These are phyloP conservation scores for Alternaria hordeiaustralica DNA, from an alignment of 2,329 filamentous ascomycete genomes.

Conservation along the genomic window DNA sequence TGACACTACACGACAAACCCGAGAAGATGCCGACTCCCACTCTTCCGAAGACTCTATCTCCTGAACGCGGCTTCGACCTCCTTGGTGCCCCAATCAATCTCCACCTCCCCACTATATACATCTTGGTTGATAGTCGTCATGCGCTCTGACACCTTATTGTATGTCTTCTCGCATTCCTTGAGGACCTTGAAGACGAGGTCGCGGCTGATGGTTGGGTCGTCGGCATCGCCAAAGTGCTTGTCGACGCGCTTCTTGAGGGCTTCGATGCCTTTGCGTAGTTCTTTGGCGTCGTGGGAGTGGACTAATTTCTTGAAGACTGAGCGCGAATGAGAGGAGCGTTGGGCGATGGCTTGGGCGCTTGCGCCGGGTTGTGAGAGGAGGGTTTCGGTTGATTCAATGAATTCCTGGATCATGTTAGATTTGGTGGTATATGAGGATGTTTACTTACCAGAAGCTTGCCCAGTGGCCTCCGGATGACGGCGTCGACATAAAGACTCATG, in stretches of 20 bases:
- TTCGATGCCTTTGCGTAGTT: conserved; percentile 89
- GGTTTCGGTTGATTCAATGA: conserved; percentile 86
- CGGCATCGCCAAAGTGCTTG: conserved; percentile 94
- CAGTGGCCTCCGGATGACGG: conserved; percentile 86
- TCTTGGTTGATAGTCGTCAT: conserved; percentile 50
- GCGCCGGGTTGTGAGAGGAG: conserved; percentile 62
- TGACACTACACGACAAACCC: conserved; percentile 3
- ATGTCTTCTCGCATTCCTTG: conserved; percentile 65
- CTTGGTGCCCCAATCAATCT: conserved; percentile 46
- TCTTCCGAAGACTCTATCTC: conserved; percentile 28
- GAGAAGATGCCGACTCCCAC: conserved; percentile 19
- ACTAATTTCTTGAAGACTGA: conserved; percentile 86
- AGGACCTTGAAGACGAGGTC: conserved; percentile 66
- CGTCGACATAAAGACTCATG: conserved; percentile 83
- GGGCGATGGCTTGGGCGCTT: conserved; percentile 68
- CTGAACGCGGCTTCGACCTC: conserved; percentile 43
- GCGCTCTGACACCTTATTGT: conserved; percentile 61
- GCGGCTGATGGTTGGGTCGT: conserved; percentile 71
- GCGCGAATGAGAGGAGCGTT: conserved; percentile 83
- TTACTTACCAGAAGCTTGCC: conserved; percentile 76
- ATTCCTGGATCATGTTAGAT: conserved; percentile 62
- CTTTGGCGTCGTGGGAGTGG: conserved; percentile 78
- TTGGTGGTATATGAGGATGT: neutral
- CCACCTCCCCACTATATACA: conserved; percentile 56
- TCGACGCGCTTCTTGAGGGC: conserved; percentile 88